Conservation (phyloP, 345 rosid species). For the Arabis hirsuta region DNA sequence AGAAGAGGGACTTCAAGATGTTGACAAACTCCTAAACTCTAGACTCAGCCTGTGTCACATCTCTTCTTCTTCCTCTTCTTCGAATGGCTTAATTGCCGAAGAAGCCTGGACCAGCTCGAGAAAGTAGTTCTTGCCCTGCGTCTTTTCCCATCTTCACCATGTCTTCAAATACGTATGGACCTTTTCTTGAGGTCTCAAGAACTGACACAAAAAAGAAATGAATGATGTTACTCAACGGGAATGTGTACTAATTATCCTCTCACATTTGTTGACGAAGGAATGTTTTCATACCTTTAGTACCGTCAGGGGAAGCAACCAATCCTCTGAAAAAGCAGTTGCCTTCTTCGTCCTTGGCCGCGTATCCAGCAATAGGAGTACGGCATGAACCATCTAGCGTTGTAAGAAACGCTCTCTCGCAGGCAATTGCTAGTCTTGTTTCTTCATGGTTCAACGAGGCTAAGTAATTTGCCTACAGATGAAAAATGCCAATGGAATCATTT, state of each 20-base stretch:
- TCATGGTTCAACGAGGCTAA: conserved; percentile 89
- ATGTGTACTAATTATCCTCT: neutral
- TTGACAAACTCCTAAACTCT: conserved; percentile 38
- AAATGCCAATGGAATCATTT: neutral
- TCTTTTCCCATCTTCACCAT: conserved; percentile 89
- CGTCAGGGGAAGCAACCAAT: conserved; percentile 94
- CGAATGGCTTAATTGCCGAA: conserved; percentile 54
- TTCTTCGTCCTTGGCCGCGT: conserved; percentile 71
- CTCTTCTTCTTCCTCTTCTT: conserved; percentile 32
- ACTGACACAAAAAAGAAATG: conserved; percentile 57
- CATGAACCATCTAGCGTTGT: conserved; percentile 91
- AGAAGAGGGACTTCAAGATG: conserved; percentile 29
- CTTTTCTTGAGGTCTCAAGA: conserved; percentile 89
- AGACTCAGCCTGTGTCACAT: conserved; percentile 32
- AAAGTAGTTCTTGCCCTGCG: conserved; percentile 91
- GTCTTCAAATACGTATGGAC: conserved; percentile 65
- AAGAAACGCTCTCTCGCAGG: conserved; percentile 91
- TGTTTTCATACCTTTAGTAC: conserved; percentile 65
- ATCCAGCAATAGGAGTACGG: conserved; percentile 98
- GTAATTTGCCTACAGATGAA: conserved; percentile 60
- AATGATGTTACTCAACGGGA: conserved; percentile 2
- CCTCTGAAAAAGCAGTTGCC: conserved; percentile 89
- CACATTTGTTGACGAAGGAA: neutral
- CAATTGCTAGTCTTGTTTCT: conserved; percentile 88
- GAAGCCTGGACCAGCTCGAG: conserved; percentile 84